A percentile compares a stretch with the other conserved stretches of the same genome.
Evolutionary conservation across 2,329 filamentous ascomycete species (phyloP).

Genomic region (Coniella vitis): DNA sequence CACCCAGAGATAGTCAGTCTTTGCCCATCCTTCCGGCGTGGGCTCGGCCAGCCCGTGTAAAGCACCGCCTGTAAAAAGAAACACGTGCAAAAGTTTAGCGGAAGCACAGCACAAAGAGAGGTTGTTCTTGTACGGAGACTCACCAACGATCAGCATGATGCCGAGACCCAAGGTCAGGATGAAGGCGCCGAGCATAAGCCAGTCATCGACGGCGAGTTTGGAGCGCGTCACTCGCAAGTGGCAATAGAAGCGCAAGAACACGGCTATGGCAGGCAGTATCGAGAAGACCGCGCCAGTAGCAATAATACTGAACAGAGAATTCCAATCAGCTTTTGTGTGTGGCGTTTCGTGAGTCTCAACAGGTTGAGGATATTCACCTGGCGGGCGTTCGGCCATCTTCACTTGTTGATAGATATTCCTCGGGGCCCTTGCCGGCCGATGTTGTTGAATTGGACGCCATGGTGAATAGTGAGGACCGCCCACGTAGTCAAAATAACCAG

Average conservation of each 20-base stretch:
- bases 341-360: no score
- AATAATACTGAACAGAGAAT: conserved; percentile 9
- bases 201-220: conserved; percentile 8
- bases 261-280: background rate
- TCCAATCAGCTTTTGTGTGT: background rate
- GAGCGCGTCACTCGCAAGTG: background rate
- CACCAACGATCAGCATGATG: conserved; percentile 14
- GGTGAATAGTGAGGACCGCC: no score
- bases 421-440: conserved; percentile 1
- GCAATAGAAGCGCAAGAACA: conserved; percentile 12
- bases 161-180: conserved; percentile 13
- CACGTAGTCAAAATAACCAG: no score
- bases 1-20: conserved; percentile 10
- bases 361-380: background rate
- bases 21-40: conserved; percentile 9
- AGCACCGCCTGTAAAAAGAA: conserved; percentile 8
- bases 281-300: conserved; percentile 13
- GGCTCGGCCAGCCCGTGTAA: conserved; percentile 9
- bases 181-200: conserved; percentile 10
- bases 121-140: background rate
- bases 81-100: no score
- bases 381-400: conserved; percentile 11
- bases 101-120: no score
- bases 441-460: background rate
- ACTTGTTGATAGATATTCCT: conserved; percentile 12